Percentiles rank a stretch among this genome's conserved stretches.
Evolutionary conservation across 345 rosid species (phyloP).

Genomic region (Salix koriyanagi): DNA sequence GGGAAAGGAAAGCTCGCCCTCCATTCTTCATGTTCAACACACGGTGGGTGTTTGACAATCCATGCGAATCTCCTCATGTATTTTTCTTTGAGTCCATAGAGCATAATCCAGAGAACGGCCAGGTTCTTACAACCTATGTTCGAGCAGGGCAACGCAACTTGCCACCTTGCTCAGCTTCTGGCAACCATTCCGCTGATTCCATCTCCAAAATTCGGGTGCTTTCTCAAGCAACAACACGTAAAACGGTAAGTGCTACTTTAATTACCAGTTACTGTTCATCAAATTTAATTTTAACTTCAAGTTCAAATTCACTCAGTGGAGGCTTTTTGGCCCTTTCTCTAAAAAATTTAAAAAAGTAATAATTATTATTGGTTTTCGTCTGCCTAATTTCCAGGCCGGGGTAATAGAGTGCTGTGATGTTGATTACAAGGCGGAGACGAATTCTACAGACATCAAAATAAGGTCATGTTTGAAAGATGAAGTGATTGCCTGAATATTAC

Average conservation of each 20-base stretch:
- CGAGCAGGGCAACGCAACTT: constrained; percentile 20
- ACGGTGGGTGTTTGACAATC: constrained; percentile 18
- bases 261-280: no score
- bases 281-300: no score
- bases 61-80: constrained; percentile 59
- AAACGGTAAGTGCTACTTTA: constrained; percentile 29
- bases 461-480: constrained; percentile 50
- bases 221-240: constrained; percentile 30
- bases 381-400: constrained; percentile 36
- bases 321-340: no score
- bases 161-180: constrained; percentile 36
- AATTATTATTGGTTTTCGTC: background rate
- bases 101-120: constrained; percentile 6
- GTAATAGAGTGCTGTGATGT: constrained; percentile 62
- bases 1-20: constrained; percentile 19
- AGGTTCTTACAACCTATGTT: constrained; percentile 37
- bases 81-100: constrained; percentile 55
- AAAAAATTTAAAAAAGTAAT: no score
- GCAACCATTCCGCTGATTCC: constrained; percentile 46
- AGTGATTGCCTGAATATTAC: constrained; percentile 31
- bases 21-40: constrained; percentile 57
- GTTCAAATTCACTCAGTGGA: no score
- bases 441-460: constrained; percentile 37
- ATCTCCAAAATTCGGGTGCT: constrained; percentile 42
- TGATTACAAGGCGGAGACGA: constrained; percentile 9